Percentiles rank a stretch among this genome's conserved stretches.
Conservation (phyloP, 163 green algal species). For the Chlorella variabilis region DNA sequence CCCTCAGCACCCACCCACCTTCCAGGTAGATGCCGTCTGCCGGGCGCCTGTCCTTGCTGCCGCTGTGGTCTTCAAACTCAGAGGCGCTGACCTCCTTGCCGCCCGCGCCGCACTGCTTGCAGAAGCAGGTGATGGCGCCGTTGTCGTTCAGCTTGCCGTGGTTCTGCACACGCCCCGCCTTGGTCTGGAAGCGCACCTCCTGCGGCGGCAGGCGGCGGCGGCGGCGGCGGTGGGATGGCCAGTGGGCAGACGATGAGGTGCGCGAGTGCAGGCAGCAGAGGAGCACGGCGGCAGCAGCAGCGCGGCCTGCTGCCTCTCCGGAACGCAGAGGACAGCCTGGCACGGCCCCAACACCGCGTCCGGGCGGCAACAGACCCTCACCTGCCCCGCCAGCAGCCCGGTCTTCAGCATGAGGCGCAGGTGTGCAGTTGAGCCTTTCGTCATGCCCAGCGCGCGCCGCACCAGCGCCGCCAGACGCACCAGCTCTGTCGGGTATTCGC, state of each 20-base stretch:
- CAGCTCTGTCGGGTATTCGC: conserved; percentile 34
- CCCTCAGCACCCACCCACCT: background rate
- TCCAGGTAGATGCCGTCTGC: conserved; percentile 65
- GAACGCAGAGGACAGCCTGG: background rate
- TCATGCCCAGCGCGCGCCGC: conserved; percentile 33
- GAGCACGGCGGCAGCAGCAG: background rate
- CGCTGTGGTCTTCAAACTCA: conserved; percentile 76
- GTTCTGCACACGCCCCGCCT: conserved; percentile 28
- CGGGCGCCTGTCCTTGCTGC: conserved; percentile 62
- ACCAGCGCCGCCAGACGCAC: conserved; percentile 34
- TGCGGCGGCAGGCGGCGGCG: background rate
- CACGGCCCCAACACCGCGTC: background rate
- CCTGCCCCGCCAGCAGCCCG: conserved; percentile 40
- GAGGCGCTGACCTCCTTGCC: conserved; percentile 29
- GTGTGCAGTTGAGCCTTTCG: conserved; percentile 21
- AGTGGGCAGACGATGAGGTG: background rate
- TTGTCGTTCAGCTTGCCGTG: conserved; percentile 15
- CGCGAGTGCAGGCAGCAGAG: background rate
- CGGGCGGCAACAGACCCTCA: too few species aligned
- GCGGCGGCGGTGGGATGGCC: background rate
- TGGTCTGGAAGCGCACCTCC: conserved; percentile 44
- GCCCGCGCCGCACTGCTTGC: conserved; percentile 28
- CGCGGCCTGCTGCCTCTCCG: background rate
- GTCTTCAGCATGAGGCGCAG: conserved; percentile 57
- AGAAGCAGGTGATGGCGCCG: conserved; percentile 48